Evolutionary conservation across 108 stramenopile species (phyloP), one percentile per base, ranked within the genome.

Genomic region (Chaetoceros tenuissimus): DNA sequence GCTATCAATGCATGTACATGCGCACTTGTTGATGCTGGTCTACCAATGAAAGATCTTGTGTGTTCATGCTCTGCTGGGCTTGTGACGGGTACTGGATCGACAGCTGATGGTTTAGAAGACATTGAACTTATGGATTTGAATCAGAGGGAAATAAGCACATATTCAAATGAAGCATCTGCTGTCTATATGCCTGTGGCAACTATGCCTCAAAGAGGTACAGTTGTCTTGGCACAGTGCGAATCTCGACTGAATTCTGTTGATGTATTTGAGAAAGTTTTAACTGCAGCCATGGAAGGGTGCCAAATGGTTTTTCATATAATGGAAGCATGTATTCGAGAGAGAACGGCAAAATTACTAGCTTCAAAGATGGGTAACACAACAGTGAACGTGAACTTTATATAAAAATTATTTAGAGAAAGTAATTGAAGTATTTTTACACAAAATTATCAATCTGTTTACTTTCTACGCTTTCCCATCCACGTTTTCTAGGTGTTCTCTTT

Each of bases 171-270:
- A 29, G 64, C 68, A 51, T 71, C 78, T 23, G 80, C 85, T 18
- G 81, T 89, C 8, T 71, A 81, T 48, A 30, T 94, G 28, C 85
- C 92, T 10, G 78, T 78, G 48, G 92, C 87, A 2, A 87, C 82
- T 46, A 64, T 94, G 57, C 92, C 92, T 3, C 92, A 94, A 64
- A 70, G 92, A 25, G 80, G 80, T 3, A 94, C 84, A 21, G 65
- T 94, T 24, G 92, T 94, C 7, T 58, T 89, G 52, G 64, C 84
- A 22, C 92, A 94, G 60, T 94, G 87, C 61, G 92, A 94, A 69
- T 81, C 85, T 31, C 68, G 91, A 21, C 56, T 93, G 22, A 77
- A 85, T 1, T 68, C 72, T 21, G 61, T 75, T 22, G 74, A 76
- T 2, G 69, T 78, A 0, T 62, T 89, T 53, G 81, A 84, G 8